Base-by-base conservation (phyloP, 495 filamentous ascomycete genomes). In the Thozetella sp. region DNA sequence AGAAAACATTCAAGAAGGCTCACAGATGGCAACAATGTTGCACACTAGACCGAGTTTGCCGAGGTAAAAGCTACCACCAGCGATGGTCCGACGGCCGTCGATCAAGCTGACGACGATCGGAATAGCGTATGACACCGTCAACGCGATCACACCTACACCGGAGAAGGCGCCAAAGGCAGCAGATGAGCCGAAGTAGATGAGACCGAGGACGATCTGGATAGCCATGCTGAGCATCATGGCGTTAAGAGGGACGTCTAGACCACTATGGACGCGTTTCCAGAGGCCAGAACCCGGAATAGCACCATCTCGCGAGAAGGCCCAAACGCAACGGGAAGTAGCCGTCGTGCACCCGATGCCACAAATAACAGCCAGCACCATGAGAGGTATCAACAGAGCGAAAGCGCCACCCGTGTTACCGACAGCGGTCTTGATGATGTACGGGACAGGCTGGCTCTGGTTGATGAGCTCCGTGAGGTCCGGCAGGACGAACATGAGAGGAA, bases 271-370 rank as follows among this genome's bases (percentile, higher is more conserved):
- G 51, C 72, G 20, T 53, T 67, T 76, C 74, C 74, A 79, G 72
- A 67, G 90, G 56, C 71, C 74, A 51, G 84, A 86, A 64, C 90
- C 77, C 26, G 80, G 80, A 46, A 83, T 76, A 37, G 78, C 80
- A 25, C 77, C 80, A 63, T 89, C 86, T 25, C 86, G 80, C 20
- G 85, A 78, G 54, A 86, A 84, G 0, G 85, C 86, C 77, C 82
- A 89, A 40, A 85, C 83, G 53, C 80, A 75, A 22, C 86, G 81
- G 0, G 83, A 86, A 2, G 85, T 75, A 19, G 84, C 86, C 3
- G 83, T 83, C 6, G 83, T 87, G 63, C 85, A 85, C 43, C 83
- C 86, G 22, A 83, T 84, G 12, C 83, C 84, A 65, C 85, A 87
- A 63, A 88, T 84, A 60, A 89, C 58, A 23, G 71, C 76, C 27